Evolutionary conservation across 2,329 filamentous ascomycete genomes (phyloP), one percentile per base, ranked within the genome.

Genomic region (Pyricularia grisea): DNA sequence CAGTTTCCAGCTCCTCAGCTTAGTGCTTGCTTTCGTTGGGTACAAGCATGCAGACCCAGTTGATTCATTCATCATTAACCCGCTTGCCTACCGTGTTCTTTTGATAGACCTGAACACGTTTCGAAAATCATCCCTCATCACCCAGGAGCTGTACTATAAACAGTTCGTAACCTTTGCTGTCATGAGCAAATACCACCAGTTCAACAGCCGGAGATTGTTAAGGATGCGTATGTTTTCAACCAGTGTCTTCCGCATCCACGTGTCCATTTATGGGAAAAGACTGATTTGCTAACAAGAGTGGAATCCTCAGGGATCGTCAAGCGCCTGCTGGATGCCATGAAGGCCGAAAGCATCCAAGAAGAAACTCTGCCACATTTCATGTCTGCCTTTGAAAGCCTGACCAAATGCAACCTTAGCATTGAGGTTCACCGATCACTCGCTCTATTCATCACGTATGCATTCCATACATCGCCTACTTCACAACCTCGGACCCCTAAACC

Each of bases 91-190:
- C 78, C 90, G 95, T 65, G 90, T 97, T 42, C 83, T 99, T 23
- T 84, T 99, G 31, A 92, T 98, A 68, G 95, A 99, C 78, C 88
- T 96, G 72, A 94, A 97, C 74, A 91, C 94, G 25, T 99, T 95
- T 95, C 88, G 94, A 72, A 90, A 88, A 78, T 92, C 91, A 27
- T 90, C 92, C 42, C 77, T 88, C 5, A 85, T 89, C 23, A 92
- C 94, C 0, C 93, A 97, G 75, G 90, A 91, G 74, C 83, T 97
- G 28, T 99, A 98, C 79, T 98, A 97, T 79, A 89, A 90, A 71
- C 95, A 99, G 76, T 98, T 98, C 75, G 84, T 90, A 71, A 90
- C 90, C 0, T 97, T 99, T 79, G 91, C 92, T 1, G 87, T 91
- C n/a, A 90, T 90, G 74, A 97, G 94, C 83, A 94, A 95, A 76